Percentiles rank a stretch among this genome's conserved stretches.
Evolutionary conservation across 1,284 basidiomycete genomes (phyloP).

Genomic region (Volvariella volvacea): DNA sequence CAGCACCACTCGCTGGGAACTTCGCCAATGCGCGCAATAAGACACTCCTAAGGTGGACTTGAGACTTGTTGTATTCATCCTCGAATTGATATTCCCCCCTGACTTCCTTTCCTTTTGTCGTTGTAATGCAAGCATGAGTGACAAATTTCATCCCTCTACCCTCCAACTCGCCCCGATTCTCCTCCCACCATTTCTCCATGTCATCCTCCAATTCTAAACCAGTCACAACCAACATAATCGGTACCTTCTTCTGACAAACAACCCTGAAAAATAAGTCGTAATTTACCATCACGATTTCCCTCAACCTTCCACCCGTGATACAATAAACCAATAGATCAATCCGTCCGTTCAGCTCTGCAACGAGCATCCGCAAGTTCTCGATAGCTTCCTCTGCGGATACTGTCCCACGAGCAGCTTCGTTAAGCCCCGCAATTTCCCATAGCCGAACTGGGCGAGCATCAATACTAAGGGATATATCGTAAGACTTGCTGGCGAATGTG

Average conservation of each 20-base stretch:
- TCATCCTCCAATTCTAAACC: conserved; percentile 25
- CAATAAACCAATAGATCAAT: conserved; percentile 30
- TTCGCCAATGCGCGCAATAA: too few species aligned
- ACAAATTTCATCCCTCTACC: neutral
- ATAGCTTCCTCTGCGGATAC: conserved; percentile 14
- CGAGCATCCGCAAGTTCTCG: conserved; percentile 22
- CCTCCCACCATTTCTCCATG: conserved; percentile 33
- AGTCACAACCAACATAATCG: conserved; percentile 31
- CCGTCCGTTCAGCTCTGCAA: conserved; percentile 21
- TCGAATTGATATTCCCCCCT: conserved; percentile 10
- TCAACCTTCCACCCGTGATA: conserved; percentile 26
- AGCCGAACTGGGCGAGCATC: conserved; percentile 13
- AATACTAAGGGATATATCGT: conserved; percentile 4
- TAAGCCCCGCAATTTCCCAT: conserved; percentile 15
- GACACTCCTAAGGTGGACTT: neutral
- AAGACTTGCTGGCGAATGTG: conserved; percentile 9
- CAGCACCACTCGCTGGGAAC: too few species aligned
- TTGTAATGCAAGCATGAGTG: too few species aligned
- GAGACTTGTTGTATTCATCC: conserved; percentile 19
- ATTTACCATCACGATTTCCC: conserved; percentile 23
- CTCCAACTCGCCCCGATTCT: conserved; percentile 19
- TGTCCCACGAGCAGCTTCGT: conserved; percentile 12
- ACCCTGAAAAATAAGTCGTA: conserved; percentile 26
- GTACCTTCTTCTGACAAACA: conserved; percentile 24
- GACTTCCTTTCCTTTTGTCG: neutral